Evolutionary conservation across 2,329 filamentous ascomycete genomes (phyloP).

Genomic region (Mycosphaerelloides madeirae): DNA sequence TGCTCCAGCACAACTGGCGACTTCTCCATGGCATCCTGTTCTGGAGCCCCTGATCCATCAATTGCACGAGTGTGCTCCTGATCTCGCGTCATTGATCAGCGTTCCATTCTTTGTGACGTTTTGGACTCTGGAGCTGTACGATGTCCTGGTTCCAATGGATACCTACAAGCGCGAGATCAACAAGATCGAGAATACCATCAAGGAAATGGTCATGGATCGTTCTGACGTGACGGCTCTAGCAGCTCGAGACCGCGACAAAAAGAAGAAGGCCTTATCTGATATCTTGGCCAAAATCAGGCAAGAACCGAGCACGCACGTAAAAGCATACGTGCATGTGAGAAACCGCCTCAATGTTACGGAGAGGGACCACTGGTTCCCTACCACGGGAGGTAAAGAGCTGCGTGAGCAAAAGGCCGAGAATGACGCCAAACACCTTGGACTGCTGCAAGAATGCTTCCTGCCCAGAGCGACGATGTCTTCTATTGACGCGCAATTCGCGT

Average conservation of each 20-base stretch:
- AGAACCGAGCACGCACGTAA: conserved; percentile 67
- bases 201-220: conserved; percentile 64
- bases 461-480: conserved; percentile 80
- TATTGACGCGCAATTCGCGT: conserved; percentile 82
- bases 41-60: conserved; percentile 69
- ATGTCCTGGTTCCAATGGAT: conserved; percentile 69
- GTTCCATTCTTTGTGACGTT: conserved; percentile 84
- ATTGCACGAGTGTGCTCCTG: conserved; percentile 56
- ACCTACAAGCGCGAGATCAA: conserved; percentile 75
- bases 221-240: conserved; percentile 66
- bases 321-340: conserved; percentile 62
- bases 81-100: conserved; percentile 66
- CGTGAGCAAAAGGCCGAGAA: conserved; percentile 31
- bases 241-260: conserved; percentile 62
- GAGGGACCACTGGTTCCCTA: conserved; percentile 71
- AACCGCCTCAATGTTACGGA: conserved; percentile 67
- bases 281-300: conserved; percentile 65
- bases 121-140: conserved; percentile 82
- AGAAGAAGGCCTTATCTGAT: conserved; percentile 64
- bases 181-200: conserved; percentile 61
- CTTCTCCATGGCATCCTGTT: conserved; percentile 63
- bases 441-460: conserved; percentile 89
- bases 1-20: too few species aligned
- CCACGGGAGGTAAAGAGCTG: conserved; percentile 7
- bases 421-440: conserved; percentile 63